Base-by-base conservation (phyloP, 352 stramenopile genomes). In the Globisporangium lucens region DNA sequence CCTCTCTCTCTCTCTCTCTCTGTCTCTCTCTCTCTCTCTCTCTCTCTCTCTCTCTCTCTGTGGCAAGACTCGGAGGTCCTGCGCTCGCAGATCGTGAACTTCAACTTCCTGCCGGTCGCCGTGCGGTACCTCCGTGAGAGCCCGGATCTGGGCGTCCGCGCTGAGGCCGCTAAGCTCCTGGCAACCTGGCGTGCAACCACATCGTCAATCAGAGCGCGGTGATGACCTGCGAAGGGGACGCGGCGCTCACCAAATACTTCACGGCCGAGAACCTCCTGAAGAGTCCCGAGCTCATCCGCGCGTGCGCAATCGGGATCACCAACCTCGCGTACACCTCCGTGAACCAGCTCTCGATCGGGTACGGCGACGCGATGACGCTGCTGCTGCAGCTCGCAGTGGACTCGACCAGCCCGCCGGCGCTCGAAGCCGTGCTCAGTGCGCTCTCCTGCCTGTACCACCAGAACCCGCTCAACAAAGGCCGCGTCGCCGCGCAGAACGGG, bases 281-380 rank as follows among this genome's bases (percentile, higher is more conserved):
- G 3, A 79, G 66, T 52, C 65, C 72, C 1, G 61, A 68, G 2
- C 72, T 91, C 9, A 73, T 79, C 20, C 77, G 78, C 47, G 81
- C 79, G 17, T 78, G 80, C 58, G 83, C 83, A 17, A 69, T 89
- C 9, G 85, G 74, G 4, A 62, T 93, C 15, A 79, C 76, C 2
- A 93, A 93, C 55, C 67, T 93, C 8, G 85, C 82, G 5, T 80
- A 84, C 51, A 88, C 83, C 7, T 83, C 78, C 0, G 83, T 91
- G 49, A 91, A 87, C 49, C 85, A 93, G 59, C 79, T 93, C 13
- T 77, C 85, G 0, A 90, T 93, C 47, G 85, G 83, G 12, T 93
- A 93, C 65, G 80, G 82, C 41, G 86, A 89, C 29, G 79, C 79
- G 6, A 83, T 80, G 56, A 90, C 83, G 0, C 72, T 77, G 8